phyloP scores from a whole-genome alignment of 768 basidiomycete genomes.

The Naganishia kalamii region DNA sequence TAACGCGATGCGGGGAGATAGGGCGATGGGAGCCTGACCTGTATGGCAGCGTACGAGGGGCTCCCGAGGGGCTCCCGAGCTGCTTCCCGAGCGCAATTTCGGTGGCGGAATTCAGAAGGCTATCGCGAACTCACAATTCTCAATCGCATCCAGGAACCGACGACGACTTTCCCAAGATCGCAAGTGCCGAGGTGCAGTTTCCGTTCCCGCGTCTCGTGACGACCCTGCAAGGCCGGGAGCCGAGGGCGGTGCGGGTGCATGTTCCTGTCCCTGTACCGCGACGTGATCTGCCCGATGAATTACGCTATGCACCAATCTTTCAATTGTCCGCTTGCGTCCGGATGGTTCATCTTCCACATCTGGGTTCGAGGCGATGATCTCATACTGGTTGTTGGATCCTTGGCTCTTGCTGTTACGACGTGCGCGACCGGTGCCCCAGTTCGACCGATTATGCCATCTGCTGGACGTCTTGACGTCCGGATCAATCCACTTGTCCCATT shows the following conservation, averaged over 20 bases:
- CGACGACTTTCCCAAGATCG: slow-evolving; percentile 16
- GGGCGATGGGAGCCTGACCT: too few relatives aligned
- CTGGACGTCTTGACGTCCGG: slow-evolving; percentile 3
- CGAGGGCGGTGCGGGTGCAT: background rate
- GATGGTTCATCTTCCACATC: background rate
- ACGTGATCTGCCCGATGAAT: background rate
- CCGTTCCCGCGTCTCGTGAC: background rate
- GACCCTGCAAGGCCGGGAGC: background rate
- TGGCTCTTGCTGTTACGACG: background rate
- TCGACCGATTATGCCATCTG: background rate
- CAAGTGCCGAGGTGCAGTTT: slow-evolving; percentile 8
- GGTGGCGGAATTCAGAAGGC: too few relatives aligned
- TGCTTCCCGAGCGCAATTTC: too few relatives aligned
- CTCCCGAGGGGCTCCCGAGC: too few relatives aligned
- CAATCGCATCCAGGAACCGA: slow-evolving; percentile 21
- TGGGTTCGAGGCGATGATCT: background rate
- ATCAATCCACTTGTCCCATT: slow-evolving; percentile 26
- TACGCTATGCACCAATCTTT: background rate
- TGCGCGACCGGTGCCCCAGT: slow-evolving; percentile 15
- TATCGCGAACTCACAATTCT: slow-evolving; percentile 34
- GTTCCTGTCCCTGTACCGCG: background rate
- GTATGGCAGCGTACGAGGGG: too few relatives aligned
- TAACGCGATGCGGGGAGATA: too few relatives aligned
- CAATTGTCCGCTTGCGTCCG: slow-evolving; percentile 6
- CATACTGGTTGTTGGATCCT: background rate